Percentiles rank a stretch among this genome's conserved stretches.
These are phyloP conservation scores for Botrytis deweyae DNA, from an alignment of 2,329 filamentous ascomycete genomes.

Conservation along the genomic window DNA sequence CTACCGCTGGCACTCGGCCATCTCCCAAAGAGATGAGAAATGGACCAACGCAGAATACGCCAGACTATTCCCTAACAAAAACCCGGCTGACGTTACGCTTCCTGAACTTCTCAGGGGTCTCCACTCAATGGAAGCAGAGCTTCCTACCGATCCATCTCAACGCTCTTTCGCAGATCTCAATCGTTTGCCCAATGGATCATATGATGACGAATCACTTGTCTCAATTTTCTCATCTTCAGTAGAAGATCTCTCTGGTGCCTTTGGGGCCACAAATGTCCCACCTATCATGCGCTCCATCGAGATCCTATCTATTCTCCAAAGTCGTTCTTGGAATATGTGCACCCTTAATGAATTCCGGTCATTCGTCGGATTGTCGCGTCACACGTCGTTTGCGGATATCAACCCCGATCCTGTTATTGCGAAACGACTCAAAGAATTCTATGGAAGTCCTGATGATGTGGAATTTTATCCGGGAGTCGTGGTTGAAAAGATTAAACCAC, in stretches of 20 bases:
- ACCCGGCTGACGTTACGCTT: constrained; percentile 50
- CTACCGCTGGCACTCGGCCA: constrained; percentile 82
- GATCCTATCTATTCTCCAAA: constrained; percentile 49
- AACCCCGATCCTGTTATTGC: constrained; percentile 45
- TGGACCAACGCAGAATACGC: constrained; percentile 57
- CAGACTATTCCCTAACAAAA: constrained; percentile 58
- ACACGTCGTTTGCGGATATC: constrained; percentile 52
- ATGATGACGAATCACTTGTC: constrained; percentile 74
- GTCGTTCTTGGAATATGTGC: constrained; percentile 46
- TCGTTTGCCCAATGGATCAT: constrained; percentile 65
- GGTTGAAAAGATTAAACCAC: constrained; percentile 56
- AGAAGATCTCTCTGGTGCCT: constrained; percentile 50
- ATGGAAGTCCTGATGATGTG: constrained; percentile 57
- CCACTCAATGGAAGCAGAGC: constrained; percentile 58
- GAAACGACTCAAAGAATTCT: constrained; percentile 63
- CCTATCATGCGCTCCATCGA: constrained; percentile 48
- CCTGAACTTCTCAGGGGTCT: constrained; percentile 63
- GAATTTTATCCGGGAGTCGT: constrained; percentile 70
- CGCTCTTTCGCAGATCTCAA: constrained; percentile 66
- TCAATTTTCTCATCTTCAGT: constrained; percentile 59
- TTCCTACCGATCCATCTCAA: constrained; percentile 65
- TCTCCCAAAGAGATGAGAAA: constrained; percentile 69
- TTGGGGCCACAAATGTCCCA: constrained; percentile 51
- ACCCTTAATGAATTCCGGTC: constrained; percentile 45
- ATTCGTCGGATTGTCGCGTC: constrained; percentile 51